phyloP scores from a whole-genome alignment of 2,329 filamentous ascomycete genomes.

The Apiospora saccharicola region DNA sequence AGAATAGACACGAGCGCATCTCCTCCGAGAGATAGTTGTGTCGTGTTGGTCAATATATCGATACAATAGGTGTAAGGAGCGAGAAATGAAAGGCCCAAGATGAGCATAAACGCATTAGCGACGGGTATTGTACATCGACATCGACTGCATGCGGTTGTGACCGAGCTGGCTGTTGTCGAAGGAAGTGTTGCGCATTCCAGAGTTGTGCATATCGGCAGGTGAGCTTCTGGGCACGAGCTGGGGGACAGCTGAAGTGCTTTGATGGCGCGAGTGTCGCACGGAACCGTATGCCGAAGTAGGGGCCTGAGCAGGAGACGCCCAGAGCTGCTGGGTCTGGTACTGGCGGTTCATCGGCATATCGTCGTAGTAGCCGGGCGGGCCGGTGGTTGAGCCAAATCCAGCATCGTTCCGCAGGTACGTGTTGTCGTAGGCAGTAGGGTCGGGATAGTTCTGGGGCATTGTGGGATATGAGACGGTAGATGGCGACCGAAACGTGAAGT shows the following conservation, averaged over 20 bases:
- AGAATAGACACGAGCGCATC: background rate
- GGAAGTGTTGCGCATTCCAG: slow-evolving; percentile 7
- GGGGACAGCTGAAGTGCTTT: slow-evolving; percentile 39
- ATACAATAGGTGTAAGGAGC: slow-evolving; percentile 5
- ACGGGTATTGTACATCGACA: slow-evolving; percentile 31
- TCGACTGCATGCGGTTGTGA: slow-evolving; percentile 30
- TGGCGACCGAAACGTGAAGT: slow-evolving; percentile 32
- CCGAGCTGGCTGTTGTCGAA: slow-evolving; percentile 27
- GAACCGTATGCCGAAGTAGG: slow-evolving; percentile 23
- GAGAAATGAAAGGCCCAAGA: background rate
- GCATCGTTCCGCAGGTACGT: slow-evolving; percentile 30
- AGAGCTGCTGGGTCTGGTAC: slow-evolving; percentile 29
- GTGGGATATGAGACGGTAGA: slow-evolving; percentile 32
- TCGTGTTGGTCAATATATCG: background rate
- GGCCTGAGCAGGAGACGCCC: slow-evolving; percentile 16
- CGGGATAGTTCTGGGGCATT: slow-evolving; percentile 31
- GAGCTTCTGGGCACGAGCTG: slow-evolving; percentile 28
- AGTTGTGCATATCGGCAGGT: slow-evolving; percentile 16
- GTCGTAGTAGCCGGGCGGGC: slow-evolving; percentile 35
- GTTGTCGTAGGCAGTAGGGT: slow-evolving; percentile 32
- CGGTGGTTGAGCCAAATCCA: slow-evolving; percentile 23
- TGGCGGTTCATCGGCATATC: slow-evolving; percentile 30
- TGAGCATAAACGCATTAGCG: slow-evolving; percentile 29
- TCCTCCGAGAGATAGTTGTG: background rate
- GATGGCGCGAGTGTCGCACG: slow-evolving; percentile 40